A percentile compares a stretch with the other conserved stretches of the same genome.
These are phyloP conservation scores for Botrytis paeoniae DNA, from an alignment of 2,329 filamentous ascomycete species.

Conservation along the genomic window DNA sequence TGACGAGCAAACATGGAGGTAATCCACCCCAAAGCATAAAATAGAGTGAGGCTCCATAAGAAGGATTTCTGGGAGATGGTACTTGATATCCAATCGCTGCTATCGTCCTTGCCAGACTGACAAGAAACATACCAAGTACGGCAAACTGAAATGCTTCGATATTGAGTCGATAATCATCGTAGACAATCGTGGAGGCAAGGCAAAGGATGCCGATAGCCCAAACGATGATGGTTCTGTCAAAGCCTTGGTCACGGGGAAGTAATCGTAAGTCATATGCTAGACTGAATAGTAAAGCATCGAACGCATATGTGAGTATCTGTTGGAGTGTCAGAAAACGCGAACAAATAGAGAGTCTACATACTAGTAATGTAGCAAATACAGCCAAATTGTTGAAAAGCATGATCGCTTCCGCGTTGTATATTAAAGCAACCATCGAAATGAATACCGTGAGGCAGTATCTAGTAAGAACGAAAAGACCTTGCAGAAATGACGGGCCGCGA, in stretches of 20 bases:
- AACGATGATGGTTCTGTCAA: conserved; percentile 22
- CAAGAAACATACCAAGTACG: conserved; percentile 25
- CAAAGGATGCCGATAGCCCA: conserved; percentile 25
- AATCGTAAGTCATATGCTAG: conserved; percentile 24
- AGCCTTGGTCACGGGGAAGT: conserved; percentile 22
- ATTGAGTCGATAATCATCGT: conserved; percentile 32
- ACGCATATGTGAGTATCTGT: conserved; percentile 34
- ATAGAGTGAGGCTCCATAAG: conserved; percentile 28
- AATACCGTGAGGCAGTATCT: conserved; percentile 8
- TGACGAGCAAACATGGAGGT: conserved; percentile 28
- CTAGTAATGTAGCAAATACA: conserved; percentile 33
- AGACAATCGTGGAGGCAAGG: conserved; percentile 20
- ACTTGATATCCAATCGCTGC: conserved; percentile 25
- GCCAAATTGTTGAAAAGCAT: conserved; percentile 30
- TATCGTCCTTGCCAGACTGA: conserved; percentile 30
- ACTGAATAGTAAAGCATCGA: conserved; percentile 31
- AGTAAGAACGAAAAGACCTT: neutral
- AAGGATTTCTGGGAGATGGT: conserved; percentile 24
- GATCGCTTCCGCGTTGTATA: conserved; percentile 25
- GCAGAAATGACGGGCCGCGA: neutral
- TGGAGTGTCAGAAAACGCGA: conserved; percentile 16
- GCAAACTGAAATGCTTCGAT: conserved; percentile 23
- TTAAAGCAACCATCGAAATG: conserved; percentile 12
- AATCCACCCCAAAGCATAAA: conserved; percentile 31
- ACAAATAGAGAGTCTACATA: conserved; percentile 19